phyloP scores from a whole-genome alignment of 768 basidiomycete species.

The Lactarius sanguifluus region DNA sequence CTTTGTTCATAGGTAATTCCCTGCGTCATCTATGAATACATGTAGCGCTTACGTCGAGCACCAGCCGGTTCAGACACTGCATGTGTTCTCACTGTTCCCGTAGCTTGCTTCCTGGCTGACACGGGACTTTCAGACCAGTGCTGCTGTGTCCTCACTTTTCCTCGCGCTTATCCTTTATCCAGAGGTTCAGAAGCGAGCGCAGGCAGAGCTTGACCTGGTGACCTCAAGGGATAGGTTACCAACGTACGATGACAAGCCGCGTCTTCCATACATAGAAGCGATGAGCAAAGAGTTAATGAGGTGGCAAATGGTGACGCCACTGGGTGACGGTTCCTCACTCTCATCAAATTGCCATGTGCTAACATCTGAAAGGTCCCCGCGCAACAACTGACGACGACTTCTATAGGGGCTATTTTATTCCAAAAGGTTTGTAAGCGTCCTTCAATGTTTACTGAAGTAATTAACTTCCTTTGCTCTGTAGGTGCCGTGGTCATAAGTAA shows the following conservation, averaged over 20 bases:
- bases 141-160: constrained; percentile 31
- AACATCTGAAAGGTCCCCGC: constrained; percentile 20
- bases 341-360: neutral
- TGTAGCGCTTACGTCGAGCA: neutral
- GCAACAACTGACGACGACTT: constrained; percentile 8
- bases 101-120: neutral
- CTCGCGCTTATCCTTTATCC: constrained; percentile 34
- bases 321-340: constrained; percentile 16
- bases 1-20: constrained; percentile 4
- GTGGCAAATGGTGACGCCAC: constrained; percentile 29
- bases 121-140: neutral
- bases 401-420: neutral
- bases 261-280: constrained; percentile 25
- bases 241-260: neutral
- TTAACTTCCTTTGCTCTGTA: neutral
- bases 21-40: neutral
- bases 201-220: constrained; percentile 35
- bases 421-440: constrained; percentile 21
- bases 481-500: constrained; percentile 29
- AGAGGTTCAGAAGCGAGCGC: constrained; percentile 29
- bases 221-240: neutral
- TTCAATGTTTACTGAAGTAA: constrained; percentile 20
- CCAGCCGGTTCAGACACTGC: constrained; percentile 23
- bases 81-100: neutral
- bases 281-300: constrained; percentile 31